These are phyloP conservation scores for Allomyces macrogynus DNA, from an alignment of 192 early-diverging fungal genomes.

Conservation along the genomic window DNA sequence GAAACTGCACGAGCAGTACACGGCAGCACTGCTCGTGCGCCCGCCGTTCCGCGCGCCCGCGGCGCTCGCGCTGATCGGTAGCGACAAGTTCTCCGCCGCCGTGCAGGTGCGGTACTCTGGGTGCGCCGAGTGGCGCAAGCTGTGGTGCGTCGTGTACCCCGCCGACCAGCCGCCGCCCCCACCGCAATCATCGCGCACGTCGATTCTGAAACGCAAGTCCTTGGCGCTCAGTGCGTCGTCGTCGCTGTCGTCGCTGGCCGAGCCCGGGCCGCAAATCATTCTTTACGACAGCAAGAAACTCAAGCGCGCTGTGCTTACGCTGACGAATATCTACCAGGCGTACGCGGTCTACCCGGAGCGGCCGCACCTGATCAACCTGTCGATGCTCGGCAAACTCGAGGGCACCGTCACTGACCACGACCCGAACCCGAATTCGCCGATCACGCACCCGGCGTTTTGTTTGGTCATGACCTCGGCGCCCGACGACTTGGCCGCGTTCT, in stretches of 20 bases:
- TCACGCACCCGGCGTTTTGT: conserved; percentile 4
- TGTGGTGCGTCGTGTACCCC: not conserved
- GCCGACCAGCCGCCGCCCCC: no score
- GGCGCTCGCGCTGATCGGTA: not conserved
- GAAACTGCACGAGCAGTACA: conserved; percentile 55
- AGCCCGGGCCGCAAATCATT: no score
- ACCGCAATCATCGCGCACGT: no score
- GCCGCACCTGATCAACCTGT: conserved; percentile 16
- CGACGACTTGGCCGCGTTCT: conserved; percentile 18
- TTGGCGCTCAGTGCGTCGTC: no score
- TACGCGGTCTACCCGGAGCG: conserved; percentile 33
- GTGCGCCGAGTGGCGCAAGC: not conserved
- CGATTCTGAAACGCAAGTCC: not conserved
- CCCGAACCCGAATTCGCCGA: conserved; percentile 2
- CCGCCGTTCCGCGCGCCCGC: not conserved
- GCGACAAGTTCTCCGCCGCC: not conserved
- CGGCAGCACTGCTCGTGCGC: conserved; percentile 12
- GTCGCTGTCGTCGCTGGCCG: no score
- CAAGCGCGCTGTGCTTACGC: not conserved
- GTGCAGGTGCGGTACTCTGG: not conserved
- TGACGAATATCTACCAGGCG: conserved; percentile 5
- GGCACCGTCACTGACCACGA: conserved; percentile 11
- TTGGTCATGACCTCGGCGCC: conserved; percentile 10
- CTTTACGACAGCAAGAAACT: not conserved
- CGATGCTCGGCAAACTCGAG: conserved; percentile 17